Evolutionary conservation across 2,329 filamentous ascomycete species (phyloP), one percentile per base, ranked within the genome.

Genomic region (Pseudogymnoascus sp.): DNA sequence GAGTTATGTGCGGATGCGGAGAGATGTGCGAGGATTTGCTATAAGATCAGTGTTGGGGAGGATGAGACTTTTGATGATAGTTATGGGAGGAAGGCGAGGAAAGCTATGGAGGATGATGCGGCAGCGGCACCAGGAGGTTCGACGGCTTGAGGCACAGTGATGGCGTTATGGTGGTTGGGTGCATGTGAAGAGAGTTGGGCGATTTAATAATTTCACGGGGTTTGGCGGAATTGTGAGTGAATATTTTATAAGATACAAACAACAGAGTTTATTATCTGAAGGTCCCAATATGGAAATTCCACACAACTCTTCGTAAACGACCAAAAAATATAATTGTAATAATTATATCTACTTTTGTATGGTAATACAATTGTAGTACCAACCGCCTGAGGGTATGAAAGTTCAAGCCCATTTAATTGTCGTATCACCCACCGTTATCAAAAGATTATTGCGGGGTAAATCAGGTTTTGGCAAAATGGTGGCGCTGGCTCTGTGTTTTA

Each of bases 1-100:
- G 61, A 63, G 0, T 64, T 71, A 1, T 67, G 64, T 12, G 33
- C n/a, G 16, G 62, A 67, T 40, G 73, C 73, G 10, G 65, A 70
- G 14, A 37, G 65, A 6, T 76, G 74, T 68, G 74, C 74, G 2
- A 73, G 61, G 21, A 60, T 68, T 2, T 65, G 68, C n/a, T 76
- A 75, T 64, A 68, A 60, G 53, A 70, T 76, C 1, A 67, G 70
- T 44, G 65, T 75, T 33, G 73, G 75, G 0, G 74, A 76, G 64
- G 71, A 74, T 53, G 69, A 68, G 31, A 73, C 68, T 4, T 75
- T 74, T 65, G 70, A 70, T 18, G 61, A 65, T 23, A 63, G 60
- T 12, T 37, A 64, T 61, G 35, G 50, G 50, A 25, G 50, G 77
- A 56, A 56, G 7, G 50, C 50, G 50, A 56, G n/a, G 25, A 56